Conservation (phyloP, 1,284 basidiomycete species). For the Ustilago crameri region DNA sequence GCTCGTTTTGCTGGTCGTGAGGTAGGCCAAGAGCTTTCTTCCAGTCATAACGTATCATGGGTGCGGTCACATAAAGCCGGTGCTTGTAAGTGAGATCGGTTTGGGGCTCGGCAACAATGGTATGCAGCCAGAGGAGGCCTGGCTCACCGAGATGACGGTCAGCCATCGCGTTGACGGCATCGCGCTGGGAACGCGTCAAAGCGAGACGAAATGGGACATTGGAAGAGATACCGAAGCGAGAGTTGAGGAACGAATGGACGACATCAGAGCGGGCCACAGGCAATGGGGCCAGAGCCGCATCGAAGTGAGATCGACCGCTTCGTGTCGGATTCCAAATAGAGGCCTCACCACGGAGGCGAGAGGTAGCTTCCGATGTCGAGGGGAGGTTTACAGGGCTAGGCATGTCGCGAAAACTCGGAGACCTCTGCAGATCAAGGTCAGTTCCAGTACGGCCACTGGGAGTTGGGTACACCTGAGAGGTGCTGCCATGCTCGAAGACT, state of each 20-base stretch:
- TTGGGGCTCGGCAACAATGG: conserved; percentile 19
- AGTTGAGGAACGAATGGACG: conserved; percentile 1
- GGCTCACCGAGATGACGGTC: background rate
- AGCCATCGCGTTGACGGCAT: conserved; percentile 1
- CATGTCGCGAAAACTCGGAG: background rate
- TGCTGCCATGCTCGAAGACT: too few relatives aligned
- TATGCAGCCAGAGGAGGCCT: conserved; percentile 2
- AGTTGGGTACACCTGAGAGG: too few relatives aligned
- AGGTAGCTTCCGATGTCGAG: background rate
- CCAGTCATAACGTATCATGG: conserved; percentile 3
- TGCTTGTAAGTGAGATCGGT: conserved; percentile 7
- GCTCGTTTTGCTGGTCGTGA: background rate
- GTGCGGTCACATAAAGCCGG: conserved; percentile 16
- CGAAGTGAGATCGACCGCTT: background rate
- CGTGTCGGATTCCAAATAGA: background rate
- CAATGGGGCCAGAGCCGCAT: background rate
- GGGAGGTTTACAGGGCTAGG: background rate
- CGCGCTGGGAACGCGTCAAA: background rate
- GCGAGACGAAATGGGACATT: conserved; percentile 1
- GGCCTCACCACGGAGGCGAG: background rate
- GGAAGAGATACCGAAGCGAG: background rate
- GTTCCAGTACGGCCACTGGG: background rate
- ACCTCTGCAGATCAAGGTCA: background rate
- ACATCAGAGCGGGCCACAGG: conserved; percentile 8
- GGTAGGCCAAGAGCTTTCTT: background rate